These are phyloP conservation scores for Cystobasidium tubakii DNA, from an alignment of 768 basidiomycete species.

Conservation along the genomic window DNA sequence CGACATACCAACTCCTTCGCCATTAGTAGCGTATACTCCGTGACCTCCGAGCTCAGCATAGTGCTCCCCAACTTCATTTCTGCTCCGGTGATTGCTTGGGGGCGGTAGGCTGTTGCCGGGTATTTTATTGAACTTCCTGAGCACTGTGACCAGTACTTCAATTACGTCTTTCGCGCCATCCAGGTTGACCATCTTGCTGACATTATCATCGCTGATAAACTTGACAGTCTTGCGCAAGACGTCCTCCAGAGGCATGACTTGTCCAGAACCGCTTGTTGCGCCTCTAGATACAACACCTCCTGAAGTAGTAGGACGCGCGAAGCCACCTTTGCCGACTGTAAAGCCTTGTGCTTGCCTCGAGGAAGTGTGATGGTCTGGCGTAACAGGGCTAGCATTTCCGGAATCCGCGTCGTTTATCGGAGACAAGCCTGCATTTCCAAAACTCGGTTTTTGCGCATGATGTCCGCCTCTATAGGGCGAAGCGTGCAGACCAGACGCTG, in stretches of 20 bases:
- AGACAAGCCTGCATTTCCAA: constrained; percentile 15
- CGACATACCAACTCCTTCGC: constrained; percentile 39
- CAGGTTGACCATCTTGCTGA: constrained; percentile 67
- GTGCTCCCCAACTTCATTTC: constrained; percentile 24
- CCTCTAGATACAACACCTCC: constrained; percentile 35
- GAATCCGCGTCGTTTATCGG: constrained; percentile 11
- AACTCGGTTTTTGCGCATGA: not conserved
- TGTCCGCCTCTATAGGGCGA: not conserved
- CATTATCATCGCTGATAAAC: constrained; percentile 71
- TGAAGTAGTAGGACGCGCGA: constrained; percentile 49
- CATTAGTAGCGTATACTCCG: constrained; percentile 40
- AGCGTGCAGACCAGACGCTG: not conserved
- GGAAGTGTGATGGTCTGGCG: constrained; percentile 14
- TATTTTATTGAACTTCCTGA: constrained; percentile 78
- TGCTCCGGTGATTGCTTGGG: not conserved
- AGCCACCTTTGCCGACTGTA: constrained; percentile 61
- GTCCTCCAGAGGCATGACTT: constrained; percentile 57
- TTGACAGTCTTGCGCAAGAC: constrained; percentile 78
- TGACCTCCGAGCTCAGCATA: constrained; percentile 41
- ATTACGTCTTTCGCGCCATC: constrained; percentile 64
- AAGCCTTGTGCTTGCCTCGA: constrained; percentile 49
- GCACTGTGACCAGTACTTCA: constrained; percentile 78
- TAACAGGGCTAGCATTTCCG: not conserved
- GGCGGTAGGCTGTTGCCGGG: constrained; percentile 14
- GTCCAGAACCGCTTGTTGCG: not conserved